Evolutionary conservation across 257 asterid genomes (phyloP), one percentile per base, ranked within the genome.

Genomic region (Jacaranda copaia): DNA sequence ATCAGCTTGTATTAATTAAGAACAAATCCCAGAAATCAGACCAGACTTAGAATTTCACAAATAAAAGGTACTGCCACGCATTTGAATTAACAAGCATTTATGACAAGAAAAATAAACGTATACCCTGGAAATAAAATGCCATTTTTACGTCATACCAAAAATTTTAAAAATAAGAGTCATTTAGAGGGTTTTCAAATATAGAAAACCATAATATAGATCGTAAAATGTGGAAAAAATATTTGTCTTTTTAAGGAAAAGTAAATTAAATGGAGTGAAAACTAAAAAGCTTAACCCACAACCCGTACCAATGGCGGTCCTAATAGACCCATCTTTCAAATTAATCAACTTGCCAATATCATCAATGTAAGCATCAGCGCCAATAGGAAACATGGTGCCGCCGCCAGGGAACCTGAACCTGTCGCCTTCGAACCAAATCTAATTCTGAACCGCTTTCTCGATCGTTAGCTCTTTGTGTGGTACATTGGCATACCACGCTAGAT

Each of bases 371-470:
- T 80, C 89, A 13, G 96, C 98, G 4, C 98, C 98, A 61, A 84
- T 81, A 0, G 93, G 96, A 46, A 92, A 92, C 98, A 92, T 92
- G 78, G 98, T 92, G 43, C 98, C 98, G 4, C 98, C 98, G 39
- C 98, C 98, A 0, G 98, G 98, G 74, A 92, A 92, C 78, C 88
- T 85, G 81, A 92, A 90, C 61, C 89, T 83, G 75, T 92, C 92
- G 0, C 91, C 96, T 77, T 90, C 98, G 48, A 66, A 90, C 46
- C 93, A 84, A 8, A 92, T 90, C 98, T 97, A 92, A 70, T 92
- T 92, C 88, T 92, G 98, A 5, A 87, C 97, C 52, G 98, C 98
- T 20, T 92, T 92, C 89, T 92, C 98, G n/a, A 92, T 92, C 9
- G 96, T 90, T 66, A 92, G 56, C 48, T 92, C 92, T 75, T 89